Evolutionary conservation across 306 rosid genomes (phyloP), one percentile per base, ranked within the genome.

Genomic region (Quercus glauca): DNA sequence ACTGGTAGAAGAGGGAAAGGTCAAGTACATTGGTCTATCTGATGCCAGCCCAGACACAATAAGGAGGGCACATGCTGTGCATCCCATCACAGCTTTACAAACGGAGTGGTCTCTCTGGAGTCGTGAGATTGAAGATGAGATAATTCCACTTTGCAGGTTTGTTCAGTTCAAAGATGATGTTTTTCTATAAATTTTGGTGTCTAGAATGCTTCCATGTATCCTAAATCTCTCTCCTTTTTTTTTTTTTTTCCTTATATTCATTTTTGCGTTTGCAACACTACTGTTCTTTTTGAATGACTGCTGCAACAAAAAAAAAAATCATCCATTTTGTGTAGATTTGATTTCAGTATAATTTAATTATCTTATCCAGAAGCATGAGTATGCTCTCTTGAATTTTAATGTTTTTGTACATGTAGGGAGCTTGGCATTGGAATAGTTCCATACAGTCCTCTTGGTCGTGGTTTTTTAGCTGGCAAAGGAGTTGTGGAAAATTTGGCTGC

Each of bases 31-130:
- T 37, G 98, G 95, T 37, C 74, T 89, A 74, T 91, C 97, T 76
- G 98, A 91, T 65, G 93, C 98, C 1, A 87, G 92, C 76, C 76
- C 92, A 1, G 90, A 93, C 71, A 90, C 97, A 43, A 88, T 91
- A 79, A 90, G 86, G 69, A 91, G 98, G 82, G 98, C 97, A 2
- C 97, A 93, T 82, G 93, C 90, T 2, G 91, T 91, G 82, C 98
- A 91, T 83, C 97, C 94, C 3, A 81, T 93, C 77, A 88, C 94
- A 0, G 97, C 94, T 10, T 8, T 93, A 15, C 98, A 91, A 73
- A 87, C 88, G 77, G 97, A 93, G 79, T 93, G 93, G 93, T 93
- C 98, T 3, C 82, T 93, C 0, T 93, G 97, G 94, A 79, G 87
- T 51, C 93, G 98, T 23, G 98, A 93, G 28, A 81, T 93, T 20